Percentiles rank a stretch among this genome's conserved stretches.
Conservation (phyloP, 352 stramenopile genomes). For the Phytophthora hibernalis region DNA sequence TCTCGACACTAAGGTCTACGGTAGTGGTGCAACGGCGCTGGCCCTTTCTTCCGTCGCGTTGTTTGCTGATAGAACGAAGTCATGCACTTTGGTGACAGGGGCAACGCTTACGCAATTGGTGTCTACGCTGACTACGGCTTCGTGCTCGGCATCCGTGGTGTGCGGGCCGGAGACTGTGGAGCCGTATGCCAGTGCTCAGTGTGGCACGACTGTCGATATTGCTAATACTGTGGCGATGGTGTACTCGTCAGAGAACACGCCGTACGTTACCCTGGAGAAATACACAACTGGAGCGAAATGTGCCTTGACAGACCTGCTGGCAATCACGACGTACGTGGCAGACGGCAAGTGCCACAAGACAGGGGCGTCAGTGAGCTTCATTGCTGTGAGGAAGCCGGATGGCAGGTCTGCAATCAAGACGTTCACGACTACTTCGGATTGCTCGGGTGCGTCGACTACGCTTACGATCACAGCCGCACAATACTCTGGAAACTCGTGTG, state of each 20-base stretch:
- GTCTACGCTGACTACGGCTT: no score
- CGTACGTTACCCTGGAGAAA: constrained; percentile 9
- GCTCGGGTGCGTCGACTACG: not conserved
- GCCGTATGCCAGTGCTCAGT: not conserved
- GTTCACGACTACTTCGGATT: not conserved
- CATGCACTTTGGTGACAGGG: not conserved
- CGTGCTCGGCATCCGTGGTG: no score
- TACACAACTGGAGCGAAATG: constrained; percentile 7
- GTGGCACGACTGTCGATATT: not conserved
- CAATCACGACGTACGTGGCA: constrained; percentile 1
- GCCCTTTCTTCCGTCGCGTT: not conserved
- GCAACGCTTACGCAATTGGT: not conserved
- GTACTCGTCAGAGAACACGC: not conserved
- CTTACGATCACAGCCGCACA: not conserved
- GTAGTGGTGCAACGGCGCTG: not conserved
- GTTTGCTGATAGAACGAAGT: not conserved
- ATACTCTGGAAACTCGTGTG: not conserved
- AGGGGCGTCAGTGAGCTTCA: not conserved
- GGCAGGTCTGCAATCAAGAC: not conserved
- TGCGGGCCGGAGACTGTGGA: no score
- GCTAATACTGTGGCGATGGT: no score
- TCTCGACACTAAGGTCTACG: constrained; percentile 1
- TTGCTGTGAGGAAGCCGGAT: not conserved
- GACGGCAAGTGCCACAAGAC: constrained; percentile 13
- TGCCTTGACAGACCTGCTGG: not conserved